Base-by-base conservation (phyloP, 2,329 filamentous ascomycete genomes). In the Fonsecaea pugnacius region DNA sequence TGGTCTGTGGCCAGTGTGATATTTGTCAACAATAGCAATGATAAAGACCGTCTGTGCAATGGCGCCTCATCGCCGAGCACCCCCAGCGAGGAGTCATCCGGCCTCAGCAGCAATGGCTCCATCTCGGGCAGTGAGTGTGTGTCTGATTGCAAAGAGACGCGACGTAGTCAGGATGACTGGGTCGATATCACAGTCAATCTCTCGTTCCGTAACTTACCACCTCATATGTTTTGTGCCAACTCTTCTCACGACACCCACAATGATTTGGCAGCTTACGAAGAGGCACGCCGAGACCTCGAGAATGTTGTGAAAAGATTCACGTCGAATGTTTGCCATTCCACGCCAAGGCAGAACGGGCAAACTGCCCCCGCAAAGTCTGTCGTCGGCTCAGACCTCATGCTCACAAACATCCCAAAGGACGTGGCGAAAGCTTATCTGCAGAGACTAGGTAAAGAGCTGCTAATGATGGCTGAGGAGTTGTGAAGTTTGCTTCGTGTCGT, bases 191-290 rank as follows among this genome's bases (percentile, higher is more conserved):
- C 91, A 0, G 88, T 96, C 18, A 96, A 96, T 73, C 85, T 94
- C 24, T 96, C 96, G 78, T 96, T 96, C 78, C 86, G 87, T 40
- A 89, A 88, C 67, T 79, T 95, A 8, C 50, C 60, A 14, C 79
- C 86, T 2, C 79, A 74, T 3, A 86, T 84, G 1, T 95, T 95
- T 73, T 87, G 91, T 1, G 75, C 83, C 1, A 91, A 91, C 0
- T 84, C 87, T 69, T 92, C 96, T 73, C 88, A 96, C 0, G 96
- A 96, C 72, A 92, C 91, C 0, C 96, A 96, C 72, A 82, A 91
- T 35, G 92, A 96, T 75, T 76, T 96, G 57, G 89, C 89, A 43
- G 90, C 89, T 1, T 96, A 96, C 73, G 91, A 96, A 74, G 91
- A 90, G 71, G 90, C 89, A 0, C 83, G 92, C 60, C 83, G 85